Base-by-base conservation (phyloP, 345 rosid species). In the Eutrema japonicum region DNA sequence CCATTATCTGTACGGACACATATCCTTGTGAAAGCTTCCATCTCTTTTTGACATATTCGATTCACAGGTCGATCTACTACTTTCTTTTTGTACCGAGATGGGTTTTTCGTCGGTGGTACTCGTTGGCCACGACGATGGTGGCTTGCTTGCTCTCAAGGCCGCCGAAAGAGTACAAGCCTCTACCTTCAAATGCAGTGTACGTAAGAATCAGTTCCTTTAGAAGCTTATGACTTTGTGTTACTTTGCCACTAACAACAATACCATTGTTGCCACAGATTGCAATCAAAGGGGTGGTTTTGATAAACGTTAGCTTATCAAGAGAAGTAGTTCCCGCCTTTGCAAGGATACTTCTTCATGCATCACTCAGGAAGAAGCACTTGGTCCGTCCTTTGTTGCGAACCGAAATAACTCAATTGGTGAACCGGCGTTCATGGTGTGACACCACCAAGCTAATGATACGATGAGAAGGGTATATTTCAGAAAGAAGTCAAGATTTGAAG, bases 61-160 rank as follows among this genome's bases (percentile, higher is more conserved):
- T 41, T 35, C 33, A 35, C 94, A 93, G 98, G 96, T 90, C 6
- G 96, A 90, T 77, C 78, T 90, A 72, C 85, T 93, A 60, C 93
- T 93, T 64, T 80, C 89, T 27, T 93, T 93, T 79, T 93, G 98
- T 42, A 78, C 83, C 10, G 94, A 87, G 84, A 89, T 93, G 97
- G 91, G 96, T 8, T 90, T 93, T 86, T 82, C 96, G 18, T 89
- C 98, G 0, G 97, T 93, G 60, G 85, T 89, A 59, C 86, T 93
- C 29, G 84, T 90, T 68, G 98, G 98, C 62, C 98, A 93, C 14
- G 98, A 90, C 46, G 98, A 93, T 79, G 98, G 97, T 30, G 98
- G 98, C 71, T 81, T 90, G 80, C 88, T 93, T 79, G 89, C 89
- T 73, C 73, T 93, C 71, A 93, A 80, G 83, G 92, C 96, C 4